Percentiles rank a stretch among this genome's conserved stretches.
Conservation (phyloP, 345 rosid species). For the Rubroshorea leprosula region DNA sequence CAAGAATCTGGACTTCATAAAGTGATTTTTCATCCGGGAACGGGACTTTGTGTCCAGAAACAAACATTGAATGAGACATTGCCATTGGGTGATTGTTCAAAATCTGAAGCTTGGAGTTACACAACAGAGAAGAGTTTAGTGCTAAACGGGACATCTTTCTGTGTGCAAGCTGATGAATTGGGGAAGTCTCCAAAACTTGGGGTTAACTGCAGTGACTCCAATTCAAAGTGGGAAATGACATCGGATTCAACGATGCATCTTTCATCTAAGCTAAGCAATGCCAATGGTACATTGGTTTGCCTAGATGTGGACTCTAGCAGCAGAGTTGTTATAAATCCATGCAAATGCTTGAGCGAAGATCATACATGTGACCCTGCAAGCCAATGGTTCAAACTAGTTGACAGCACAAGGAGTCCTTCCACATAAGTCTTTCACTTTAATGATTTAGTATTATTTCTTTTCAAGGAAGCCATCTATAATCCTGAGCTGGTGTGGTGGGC, state of each 20-base stretch:
- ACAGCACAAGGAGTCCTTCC: constrained; percentile 53
- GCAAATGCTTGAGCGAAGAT: constrained; percentile 54
- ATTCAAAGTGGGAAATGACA: constrained; percentile 55
- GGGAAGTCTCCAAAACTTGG: constrained; percentile 42
- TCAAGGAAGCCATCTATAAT: no score
- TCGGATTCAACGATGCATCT: constrained; percentile 85
- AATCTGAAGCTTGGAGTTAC: constrained; percentile 71
- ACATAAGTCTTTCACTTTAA: no score
- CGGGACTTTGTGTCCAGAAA: constrained; percentile 63
- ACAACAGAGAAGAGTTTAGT: constrained; percentile 37
- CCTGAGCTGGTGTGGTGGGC: no score
- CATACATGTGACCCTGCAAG: constrained; percentile 52
- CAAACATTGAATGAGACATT: constrained; percentile 36
- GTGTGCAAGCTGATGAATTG: constrained; percentile 49
- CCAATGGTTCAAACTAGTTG: constrained; percentile 74
- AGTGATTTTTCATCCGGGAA: constrained; percentile 69
- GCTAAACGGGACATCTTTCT: constrained; percentile 47
- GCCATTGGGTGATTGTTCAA: constrained; percentile 57
- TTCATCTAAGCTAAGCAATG: constrained; percentile 35
- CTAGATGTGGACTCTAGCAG: constrained; percentile 55
- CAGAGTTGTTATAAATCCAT: constrained; percentile 33
- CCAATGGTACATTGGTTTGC: constrained; percentile 47
- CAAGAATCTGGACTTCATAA: constrained; percentile 41
- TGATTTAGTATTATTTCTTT: no score
- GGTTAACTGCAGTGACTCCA: constrained; percentile 31